phyloP scores from a whole-genome alignment of 208 protist species.

The Crithidia thermophila region DNA sequence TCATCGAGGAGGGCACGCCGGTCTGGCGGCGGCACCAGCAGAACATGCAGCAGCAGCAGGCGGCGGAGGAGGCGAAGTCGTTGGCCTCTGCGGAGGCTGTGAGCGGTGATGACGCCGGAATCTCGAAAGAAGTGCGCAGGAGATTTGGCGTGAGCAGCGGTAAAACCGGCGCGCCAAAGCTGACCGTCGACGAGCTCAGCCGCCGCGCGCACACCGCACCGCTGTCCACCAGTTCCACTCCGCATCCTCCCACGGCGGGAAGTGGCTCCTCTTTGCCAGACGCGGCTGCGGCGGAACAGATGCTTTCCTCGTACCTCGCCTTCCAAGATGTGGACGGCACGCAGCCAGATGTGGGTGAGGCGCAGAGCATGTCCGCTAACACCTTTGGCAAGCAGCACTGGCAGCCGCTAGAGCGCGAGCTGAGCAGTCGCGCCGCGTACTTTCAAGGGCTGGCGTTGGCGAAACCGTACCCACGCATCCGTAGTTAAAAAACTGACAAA shows the following conservation, averaged over 20 bases:
- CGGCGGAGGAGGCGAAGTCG: not conserved
- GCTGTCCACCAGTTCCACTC: not conserved
- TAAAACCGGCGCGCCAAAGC: not conserved
- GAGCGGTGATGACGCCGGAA: too few relatives aligned
- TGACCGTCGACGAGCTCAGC: not conserved
- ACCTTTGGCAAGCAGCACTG: constrained; percentile 12
- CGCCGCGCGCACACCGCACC: not conserved
- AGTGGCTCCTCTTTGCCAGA: not conserved
- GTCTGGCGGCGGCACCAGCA: constrained; percentile 59
- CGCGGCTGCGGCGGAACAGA: constrained; percentile 9
- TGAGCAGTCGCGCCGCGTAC: not conserved
- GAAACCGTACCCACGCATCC: not conserved
- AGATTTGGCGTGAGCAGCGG: not conserved
- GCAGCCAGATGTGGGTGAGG: not conserved
- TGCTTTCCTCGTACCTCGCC: constrained; percentile 27
- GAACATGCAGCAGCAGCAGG: constrained; percentile 25
- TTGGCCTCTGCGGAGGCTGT: too few relatives aligned
- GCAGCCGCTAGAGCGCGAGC: constrained; percentile 4
- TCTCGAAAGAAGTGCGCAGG: too few relatives aligned
- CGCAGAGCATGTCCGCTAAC: constrained; percentile 5
- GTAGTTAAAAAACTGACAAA: too few relatives aligned
- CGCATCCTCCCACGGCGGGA: not conserved
- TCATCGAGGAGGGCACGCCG: constrained; percentile 70
- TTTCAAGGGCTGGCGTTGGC: constrained; percentile 3
- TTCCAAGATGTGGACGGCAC: constrained; percentile 15